These are phyloP conservation scores for Linnemannia zychae DNA, from an alignment of 192 early-diverging fungal genomes.

Conservation along the genomic window DNA sequence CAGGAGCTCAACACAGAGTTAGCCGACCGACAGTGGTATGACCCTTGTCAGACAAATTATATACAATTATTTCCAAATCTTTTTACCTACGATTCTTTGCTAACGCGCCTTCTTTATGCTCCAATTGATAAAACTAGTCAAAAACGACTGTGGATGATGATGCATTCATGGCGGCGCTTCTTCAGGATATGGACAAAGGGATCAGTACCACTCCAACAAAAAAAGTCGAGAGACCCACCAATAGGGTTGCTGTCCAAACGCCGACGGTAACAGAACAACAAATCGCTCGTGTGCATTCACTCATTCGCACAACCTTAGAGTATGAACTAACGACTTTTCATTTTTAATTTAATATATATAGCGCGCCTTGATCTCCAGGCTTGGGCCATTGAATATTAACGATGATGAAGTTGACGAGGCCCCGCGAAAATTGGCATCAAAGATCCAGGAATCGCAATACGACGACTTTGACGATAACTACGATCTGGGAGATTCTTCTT, in stretches of 20 bases:
- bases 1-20: slow-evolving; percentile 24
- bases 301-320: neutral
- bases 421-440: slow-evolving; percentile 15
- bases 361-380: slow-evolving; percentile 37
- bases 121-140: neutral
- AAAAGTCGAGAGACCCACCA: slow-evolving; percentile 16
- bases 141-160: slow-evolving; percentile 30
- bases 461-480: slow-evolving; percentile 26
- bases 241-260: slow-evolving; percentile 19
- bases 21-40: slow-evolving; percentile 13
- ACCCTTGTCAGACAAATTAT: neutral
- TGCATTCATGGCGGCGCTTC: slow-evolving; percentile 40
- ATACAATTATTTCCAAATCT: no score
- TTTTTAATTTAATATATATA: neutral
- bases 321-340: neutral
- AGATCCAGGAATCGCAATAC: slow-evolving; percentile 1
- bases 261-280: slow-evolving; percentile 25
- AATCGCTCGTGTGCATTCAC: neutral
- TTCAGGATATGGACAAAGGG: slow-evolving; percentile 32
- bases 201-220: slow-evolving; percentile 23
- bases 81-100: no score
- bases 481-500: slow-evolving; percentile 7
- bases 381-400: slow-evolving; percentile 43
- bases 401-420: slow-evolving; percentile 31
- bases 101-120: neutral